Evolutionary conservation across 176 grass and related monocot species (phyloP).

Genomic region (Eragrostis curvula): DNA sequence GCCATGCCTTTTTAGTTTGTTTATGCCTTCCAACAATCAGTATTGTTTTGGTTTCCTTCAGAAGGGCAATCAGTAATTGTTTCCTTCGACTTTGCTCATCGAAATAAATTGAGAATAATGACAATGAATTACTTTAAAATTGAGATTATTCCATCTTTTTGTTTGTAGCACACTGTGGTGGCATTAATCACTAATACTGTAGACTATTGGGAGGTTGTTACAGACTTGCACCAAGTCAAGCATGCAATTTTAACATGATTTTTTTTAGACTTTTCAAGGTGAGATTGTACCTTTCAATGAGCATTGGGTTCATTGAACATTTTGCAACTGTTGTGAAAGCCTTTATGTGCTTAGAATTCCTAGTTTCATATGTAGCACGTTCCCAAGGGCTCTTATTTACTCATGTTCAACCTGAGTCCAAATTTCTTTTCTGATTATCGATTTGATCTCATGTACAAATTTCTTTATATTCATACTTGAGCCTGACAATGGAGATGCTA

Average conservation of each 20-base stretch:
- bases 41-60: slow-evolving; percentile 15
- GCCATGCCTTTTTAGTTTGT: slow-evolving; percentile 6
- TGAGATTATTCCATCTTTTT: slow-evolving; percentile 7
- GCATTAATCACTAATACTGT: not conserved
- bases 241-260: not conserved
- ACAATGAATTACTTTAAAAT: not conserved
- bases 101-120: slow-evolving; percentile 17
- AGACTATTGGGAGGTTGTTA: not conserved
- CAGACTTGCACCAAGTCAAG: not conserved
- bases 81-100: slow-evolving; percentile 7
- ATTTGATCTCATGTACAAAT: slow-evolving; percentile 6
- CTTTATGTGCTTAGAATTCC: slow-evolving; percentile 21
- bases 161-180: slow-evolving; percentile 6
- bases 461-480: slow-evolving; percentile 4
- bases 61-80: slow-evolving; percentile 25
- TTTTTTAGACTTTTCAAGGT: not conserved
- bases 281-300: not conserved
- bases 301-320: not conserved
- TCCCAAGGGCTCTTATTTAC: not conserved
- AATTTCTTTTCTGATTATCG: slow-evolving; percentile 39
- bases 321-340: not conserved
- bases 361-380: not conserved
- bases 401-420: not conserved
- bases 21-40: not conserved
- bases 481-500: not conserved